Evolutionary conservation across 495 filamentous ascomycete species (phyloP), one percentile per base, ranked within the genome.

Genomic region (Talaromyces proteolyticus): DNA sequence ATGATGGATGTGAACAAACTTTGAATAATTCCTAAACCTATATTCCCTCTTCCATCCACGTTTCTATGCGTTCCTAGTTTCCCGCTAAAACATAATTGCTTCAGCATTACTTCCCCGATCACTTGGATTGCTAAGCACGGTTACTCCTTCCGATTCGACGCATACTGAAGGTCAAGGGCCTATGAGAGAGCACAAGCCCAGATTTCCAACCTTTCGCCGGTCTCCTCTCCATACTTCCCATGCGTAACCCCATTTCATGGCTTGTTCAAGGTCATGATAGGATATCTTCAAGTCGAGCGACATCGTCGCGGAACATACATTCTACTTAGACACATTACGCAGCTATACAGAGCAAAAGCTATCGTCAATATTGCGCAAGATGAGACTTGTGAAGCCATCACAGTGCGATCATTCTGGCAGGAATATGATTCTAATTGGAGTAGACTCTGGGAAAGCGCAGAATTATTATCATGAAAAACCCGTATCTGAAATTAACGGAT

Each of bases 341-440:
- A 58, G 6, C 62, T 70, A 0, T 65, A 59, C 7, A 2, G 62
- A 8, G 65, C 65, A n/a, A 69, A 70, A 0, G 66, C 62, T 0
- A 61, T 70, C 0, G 63, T 70, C 18, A 62, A 58, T 42, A 49
- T 76, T 8, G 57, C 75, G 14, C 67, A 77, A 45, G 75, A 79
- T 44, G 69, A 67, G 43, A 58, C 60, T 20, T 65, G 61, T 6
- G 67, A 72, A 19, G 75, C 58, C 11, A 65, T 68, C 24, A 64
- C n/a, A n/a, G n/a, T 61, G 58, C 38, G 76, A 18, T 63, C 67
- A 45, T 58, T 76, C 23, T 72, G 73, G 57, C 67, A 70, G 47
- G 64, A 70, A 45, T 24, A 54, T 10, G 48, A 59, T 2, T 42
- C 51, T 10, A 60, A 4, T 65, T 66, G 16, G 2, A 42, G 8